phyloP scores from a whole-genome alignment of 176 grass and related monocot genomes.

The Elaeis guineensis region DNA sequence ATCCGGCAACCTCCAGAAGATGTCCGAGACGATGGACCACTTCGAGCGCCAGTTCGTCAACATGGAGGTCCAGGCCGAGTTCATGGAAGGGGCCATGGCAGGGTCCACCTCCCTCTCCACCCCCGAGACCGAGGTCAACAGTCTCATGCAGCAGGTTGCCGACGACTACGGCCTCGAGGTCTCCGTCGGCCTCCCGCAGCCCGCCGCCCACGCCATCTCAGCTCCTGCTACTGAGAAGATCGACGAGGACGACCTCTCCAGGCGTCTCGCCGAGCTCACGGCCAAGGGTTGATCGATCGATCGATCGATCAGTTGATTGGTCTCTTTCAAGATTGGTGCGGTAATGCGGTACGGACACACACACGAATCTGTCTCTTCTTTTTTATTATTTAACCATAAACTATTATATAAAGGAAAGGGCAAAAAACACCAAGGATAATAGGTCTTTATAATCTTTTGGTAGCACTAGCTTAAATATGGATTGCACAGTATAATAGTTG shows the following conservation, averaged over 20 bases:
- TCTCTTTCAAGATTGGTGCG: too few species aligned
- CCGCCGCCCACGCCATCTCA: constrained; percentile 60
- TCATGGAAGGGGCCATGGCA: constrained; percentile 94
- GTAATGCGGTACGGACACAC: too few species aligned
- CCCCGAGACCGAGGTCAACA: constrained; percentile 92
- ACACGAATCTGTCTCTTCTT: too few species aligned
- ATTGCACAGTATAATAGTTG: too few species aligned
- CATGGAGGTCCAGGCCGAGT: constrained; percentile 99
- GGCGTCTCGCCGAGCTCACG: constrained; percentile 74
- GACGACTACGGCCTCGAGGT: constrained; percentile 97
- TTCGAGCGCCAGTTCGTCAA: constrained; percentile 91
- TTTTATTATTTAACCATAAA: too few species aligned
- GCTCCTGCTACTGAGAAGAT: constrained; percentile 91
- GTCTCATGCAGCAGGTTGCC: constrained; percentile 93
- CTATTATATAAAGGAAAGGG: too few species aligned
- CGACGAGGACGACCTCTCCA: constrained; percentile 84
- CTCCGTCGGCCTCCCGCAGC: constrained; percentile 68
- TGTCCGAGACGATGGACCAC: constrained; percentile 81
- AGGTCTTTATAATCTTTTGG: too few species aligned
- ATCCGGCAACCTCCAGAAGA: too few species aligned
- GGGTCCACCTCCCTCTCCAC: constrained; percentile 85
- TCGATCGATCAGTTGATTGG: too few species aligned
- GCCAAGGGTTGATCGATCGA: constrained; percentile 37
- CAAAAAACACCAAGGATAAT: too few species aligned
- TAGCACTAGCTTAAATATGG: too few species aligned